Evolutionary conservation across 805 yeast species (phyloP).

Genomic region (Yamadazyma takamatsuzukensis): DNA sequence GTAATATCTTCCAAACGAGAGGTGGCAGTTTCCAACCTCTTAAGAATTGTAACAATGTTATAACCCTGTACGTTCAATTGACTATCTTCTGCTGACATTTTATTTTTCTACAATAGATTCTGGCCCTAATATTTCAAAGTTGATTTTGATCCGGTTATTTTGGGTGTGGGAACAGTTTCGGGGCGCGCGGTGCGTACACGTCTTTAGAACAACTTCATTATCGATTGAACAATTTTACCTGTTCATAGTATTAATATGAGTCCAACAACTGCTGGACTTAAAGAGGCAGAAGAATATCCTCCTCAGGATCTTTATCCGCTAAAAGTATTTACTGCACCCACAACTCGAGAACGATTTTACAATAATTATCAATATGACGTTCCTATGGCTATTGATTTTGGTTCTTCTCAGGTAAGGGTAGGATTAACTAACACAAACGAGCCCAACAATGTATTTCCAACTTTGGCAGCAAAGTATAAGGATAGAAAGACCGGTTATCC

Average conservation of each 20-base stretch:
- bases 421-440: constrained; percentile 48
- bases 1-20: constrained; percentile 89
- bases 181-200: too few species aligned
- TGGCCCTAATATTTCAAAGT: too few species aligned
- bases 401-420: constrained; percentile 56
- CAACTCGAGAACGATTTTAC: constrained; percentile 44
- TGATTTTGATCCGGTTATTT: background rate
- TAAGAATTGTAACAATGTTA: constrained; percentile 71
- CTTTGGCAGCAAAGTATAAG: constrained; percentile 66
- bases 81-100: constrained; percentile 36
- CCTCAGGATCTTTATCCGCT: constrained; percentile 42
- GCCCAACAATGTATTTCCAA: constrained; percentile 68
- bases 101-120: background rate
- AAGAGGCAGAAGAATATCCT: constrained; percentile 23
- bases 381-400: constrained; percentile 90
- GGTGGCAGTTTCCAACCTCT: constrained; percentile 86
- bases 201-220: too few species aligned
- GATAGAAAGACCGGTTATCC: constrained; percentile 67
- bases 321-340: constrained; percentile 37
- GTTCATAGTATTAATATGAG: too few species aligned
- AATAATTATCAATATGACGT: constrained; percentile 46
- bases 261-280: too few species aligned
- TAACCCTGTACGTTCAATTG: constrained; percentile 71
- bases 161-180: background rate
- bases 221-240: too few species aligned